Base-by-base conservation (phyloP, 441 rosid genomes). In the Bocquillonia castaneifolia region DNA sequence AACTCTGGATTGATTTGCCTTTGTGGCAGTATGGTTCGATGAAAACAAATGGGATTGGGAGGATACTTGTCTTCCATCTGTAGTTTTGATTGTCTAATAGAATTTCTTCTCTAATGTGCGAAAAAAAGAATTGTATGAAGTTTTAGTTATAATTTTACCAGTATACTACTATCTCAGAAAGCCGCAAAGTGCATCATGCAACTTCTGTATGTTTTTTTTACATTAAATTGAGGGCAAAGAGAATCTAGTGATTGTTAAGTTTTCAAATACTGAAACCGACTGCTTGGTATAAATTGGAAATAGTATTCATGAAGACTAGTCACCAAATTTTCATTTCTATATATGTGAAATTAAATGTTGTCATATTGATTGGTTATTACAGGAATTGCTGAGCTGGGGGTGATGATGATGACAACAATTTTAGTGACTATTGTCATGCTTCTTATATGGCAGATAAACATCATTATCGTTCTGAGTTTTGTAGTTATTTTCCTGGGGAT, bases 381-480 rank as follows among this genome's bases (percentile, higher is more conserved):
- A 94, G 99, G 92, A 70, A 87, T 93, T 83, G 96, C 96, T 54
- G 99, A 91, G 89, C 81, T 91, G 22, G 97, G 96, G 62, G 96
- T 94, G 77, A 94, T 94, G 99, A 94, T 91, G 97, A 94, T 89
- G 89, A 94, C 96, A 54, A 88, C 97, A 65, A 63, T 88, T 63
- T 81, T 94, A 70, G 96, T 92, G 67, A 94, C 96, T 34, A 71
- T 94, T 55, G 96, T 91, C 73, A 94, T 94, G 99, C 97, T 94
- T 80, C 97, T 94, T 64, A 86, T 94, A 79, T 94, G 99, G 99
- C 95, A 86, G 86, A 91, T 88, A 75, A 91, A 94, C 81, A 94
- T 94, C 76, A 60, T 86, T 57, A 57, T 91, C 28, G 96, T 86
- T 61, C 76, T 86, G 66, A 84, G 83, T 71, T 94, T 91, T 77